These are phyloP conservation scores for Chalciporus piperatus DNA, from an alignment of 768 basidiomycete species.

Conservation along the genomic window DNA sequence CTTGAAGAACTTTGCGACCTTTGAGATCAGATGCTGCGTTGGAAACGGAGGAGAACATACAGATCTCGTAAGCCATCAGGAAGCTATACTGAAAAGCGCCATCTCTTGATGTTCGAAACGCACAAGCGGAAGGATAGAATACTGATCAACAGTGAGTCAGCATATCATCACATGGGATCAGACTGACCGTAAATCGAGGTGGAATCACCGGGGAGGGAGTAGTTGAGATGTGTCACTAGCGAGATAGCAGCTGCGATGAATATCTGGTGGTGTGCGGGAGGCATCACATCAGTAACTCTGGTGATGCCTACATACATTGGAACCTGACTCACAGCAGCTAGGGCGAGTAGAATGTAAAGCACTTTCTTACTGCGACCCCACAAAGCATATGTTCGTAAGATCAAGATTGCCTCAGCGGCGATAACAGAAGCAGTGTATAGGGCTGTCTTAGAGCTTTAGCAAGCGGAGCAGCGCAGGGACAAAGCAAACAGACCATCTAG, in stretches of 20 bases:
- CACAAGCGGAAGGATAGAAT: constrained; percentile 18
- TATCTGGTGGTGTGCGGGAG: not conserved
- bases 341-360: constrained; percentile 13
- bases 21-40: not conserved
- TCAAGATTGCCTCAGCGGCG: constrained; percentile 18
- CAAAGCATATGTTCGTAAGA: constrained; percentile 27
- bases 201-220: constrained; percentile 16
- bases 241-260: constrained; percentile 17
- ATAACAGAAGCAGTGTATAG: constrained; percentile 15
- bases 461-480: not conserved
- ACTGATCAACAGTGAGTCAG: constrained; percentile 6
- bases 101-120: constrained; percentile 15
- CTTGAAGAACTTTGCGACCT: constrained; percentile 20
- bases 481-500: constrained; percentile 15
- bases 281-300: not conserved
- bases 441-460: constrained; percentile 8
- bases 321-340: constrained; percentile 16
- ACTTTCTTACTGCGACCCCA: constrained; percentile 20
- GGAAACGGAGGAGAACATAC: constrained; percentile 5
- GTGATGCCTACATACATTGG: not conserved
- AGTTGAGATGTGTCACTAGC: constrained; percentile 1
- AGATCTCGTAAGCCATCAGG: constrained; percentile 20
- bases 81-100: constrained; percentile 13
- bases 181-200: constrained; percentile 21
- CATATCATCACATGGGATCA: not conserved